phyloP scores from a whole-genome alignment of 148 eudicot species.

The Pharnaceum exiguum region DNA sequence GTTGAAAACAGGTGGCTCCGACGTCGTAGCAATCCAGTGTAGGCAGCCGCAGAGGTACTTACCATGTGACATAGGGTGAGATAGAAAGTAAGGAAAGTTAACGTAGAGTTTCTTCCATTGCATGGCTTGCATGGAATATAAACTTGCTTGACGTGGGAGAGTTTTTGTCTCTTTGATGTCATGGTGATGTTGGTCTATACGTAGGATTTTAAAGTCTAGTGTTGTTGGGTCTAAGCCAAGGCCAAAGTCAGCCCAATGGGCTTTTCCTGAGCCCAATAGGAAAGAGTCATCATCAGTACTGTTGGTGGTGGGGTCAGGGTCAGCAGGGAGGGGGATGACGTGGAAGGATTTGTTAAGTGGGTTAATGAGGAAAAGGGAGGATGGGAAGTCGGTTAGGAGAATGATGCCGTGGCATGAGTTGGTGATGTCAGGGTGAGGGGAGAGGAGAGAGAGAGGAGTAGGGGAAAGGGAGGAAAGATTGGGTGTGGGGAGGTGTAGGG shows the following conservation, averaged over 20 bases:
- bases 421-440: background rate
- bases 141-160: no score
- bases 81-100: constrained; percentile 2
- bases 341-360: background rate
- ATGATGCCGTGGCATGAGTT: constrained; percentile 5
- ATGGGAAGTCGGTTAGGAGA: background rate
- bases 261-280: background rate
- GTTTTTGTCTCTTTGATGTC: background rate
- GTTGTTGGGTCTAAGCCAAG: background rate
- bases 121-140: no score
- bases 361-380: background rate
- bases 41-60: background rate
- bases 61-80: constrained; percentile 8
- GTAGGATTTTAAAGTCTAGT: background rate
- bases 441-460: background rate
- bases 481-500: background rate
- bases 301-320: no score
- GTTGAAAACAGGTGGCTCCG: background rate
- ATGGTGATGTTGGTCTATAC: background rate
- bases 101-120: background rate
- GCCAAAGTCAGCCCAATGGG: constrained; percentile 1
- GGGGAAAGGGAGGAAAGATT: background rate
- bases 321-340: background rate
- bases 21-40: constrained; percentile 6
- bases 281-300: no score